These are phyloP conservation scores for Penicillium hordei DNA, from an alignment of 2,329 filamentous ascomycete species.

Conservation along the genomic window DNA sequence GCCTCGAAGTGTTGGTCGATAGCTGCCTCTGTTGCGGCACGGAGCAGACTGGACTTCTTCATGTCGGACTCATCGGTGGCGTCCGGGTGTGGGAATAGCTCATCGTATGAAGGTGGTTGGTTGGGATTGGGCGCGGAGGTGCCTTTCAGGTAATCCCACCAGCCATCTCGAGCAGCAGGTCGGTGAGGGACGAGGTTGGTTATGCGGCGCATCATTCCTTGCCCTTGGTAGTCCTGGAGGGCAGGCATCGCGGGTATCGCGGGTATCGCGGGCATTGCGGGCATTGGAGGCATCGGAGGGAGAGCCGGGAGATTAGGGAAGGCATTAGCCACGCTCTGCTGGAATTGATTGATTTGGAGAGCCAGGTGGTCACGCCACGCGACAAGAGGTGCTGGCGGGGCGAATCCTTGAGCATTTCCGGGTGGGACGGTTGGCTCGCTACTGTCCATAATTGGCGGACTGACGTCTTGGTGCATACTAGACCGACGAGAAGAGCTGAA, in stretches of 20 bases:
- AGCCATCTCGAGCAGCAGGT: conserved; percentile 54
- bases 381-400: conserved; percentile 63
- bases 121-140: conserved; percentile 48
- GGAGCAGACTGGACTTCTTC: conserved; percentile 46
- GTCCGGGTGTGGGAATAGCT: conserved; percentile 63
- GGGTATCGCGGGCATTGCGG: conserved; percentile 55
- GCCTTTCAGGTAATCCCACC: conserved; percentile 67
- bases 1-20: conserved; percentile 48
- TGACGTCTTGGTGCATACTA: conserved; percentile 37
- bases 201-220: conserved; percentile 70
- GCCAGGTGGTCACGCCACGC: conserved; percentile 73
- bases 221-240: conserved; percentile 71
- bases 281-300: conserved; percentile 56
- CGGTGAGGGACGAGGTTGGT: conserved; percentile 71
- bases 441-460: conserved; percentile 24
- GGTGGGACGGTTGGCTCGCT: conserved; percentile 28
- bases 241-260: conserved; percentile 61
- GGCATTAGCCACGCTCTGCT: conserved; percentile 66
- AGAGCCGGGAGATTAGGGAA: conserved; percentile 62
- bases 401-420: conserved; percentile 38
- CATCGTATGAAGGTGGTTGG: conserved; percentile 73
- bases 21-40: conserved; percentile 46
- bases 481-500: conserved; percentile 37
- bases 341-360: conserved; percentile 73
- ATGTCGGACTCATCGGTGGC: conserved; percentile 37